Evolutionary conservation across 2,329 filamentous ascomycete genomes (phyloP).

Genomic region (Colletotrichum zoysiae): DNA sequence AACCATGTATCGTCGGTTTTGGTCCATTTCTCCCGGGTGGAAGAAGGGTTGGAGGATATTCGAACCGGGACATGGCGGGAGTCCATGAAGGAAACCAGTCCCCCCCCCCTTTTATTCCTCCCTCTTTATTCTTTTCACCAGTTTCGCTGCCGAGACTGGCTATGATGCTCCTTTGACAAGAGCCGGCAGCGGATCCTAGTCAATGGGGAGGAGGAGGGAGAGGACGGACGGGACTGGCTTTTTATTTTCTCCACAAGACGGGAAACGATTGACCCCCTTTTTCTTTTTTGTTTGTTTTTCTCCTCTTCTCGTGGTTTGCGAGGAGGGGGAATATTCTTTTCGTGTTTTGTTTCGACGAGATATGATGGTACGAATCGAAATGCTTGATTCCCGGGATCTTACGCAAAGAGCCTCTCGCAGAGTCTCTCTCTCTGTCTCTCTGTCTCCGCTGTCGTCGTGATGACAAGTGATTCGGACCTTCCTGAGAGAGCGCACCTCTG

Average conservation of each 20-base stretch:
- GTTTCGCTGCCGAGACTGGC: constrained; percentile 1
- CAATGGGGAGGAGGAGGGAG: neutral
- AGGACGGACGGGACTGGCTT: neutral
- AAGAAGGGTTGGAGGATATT: constrained; percentile 18
- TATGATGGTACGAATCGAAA: constrained; percentile 19
- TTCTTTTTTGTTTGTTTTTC: neutral
- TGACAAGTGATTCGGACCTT: neutral
- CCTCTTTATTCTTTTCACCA: neutral
- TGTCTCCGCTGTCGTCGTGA: neutral
- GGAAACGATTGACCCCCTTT: neutral
- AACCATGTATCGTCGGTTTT: constrained; percentile 6
- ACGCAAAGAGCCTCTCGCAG: no score
- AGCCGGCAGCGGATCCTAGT: no score
- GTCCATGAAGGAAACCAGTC: neutral
- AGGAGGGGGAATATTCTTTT: constrained; percentile 17
- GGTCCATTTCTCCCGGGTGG: neutral
- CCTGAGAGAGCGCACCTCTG: no score
- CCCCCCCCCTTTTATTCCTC: no score
- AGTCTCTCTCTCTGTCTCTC: no score
- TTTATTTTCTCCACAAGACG: neutral
- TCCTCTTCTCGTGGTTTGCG: constrained; percentile 18
- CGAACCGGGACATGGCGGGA: neutral
- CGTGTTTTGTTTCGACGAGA: neutral
- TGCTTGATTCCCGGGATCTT: constrained; percentile 30
- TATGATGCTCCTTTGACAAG: no score